These are phyloP conservation scores for Trametes punicea DNA, from an alignment of 768 basidiomycete species.

Conservation along the genomic window DNA sequence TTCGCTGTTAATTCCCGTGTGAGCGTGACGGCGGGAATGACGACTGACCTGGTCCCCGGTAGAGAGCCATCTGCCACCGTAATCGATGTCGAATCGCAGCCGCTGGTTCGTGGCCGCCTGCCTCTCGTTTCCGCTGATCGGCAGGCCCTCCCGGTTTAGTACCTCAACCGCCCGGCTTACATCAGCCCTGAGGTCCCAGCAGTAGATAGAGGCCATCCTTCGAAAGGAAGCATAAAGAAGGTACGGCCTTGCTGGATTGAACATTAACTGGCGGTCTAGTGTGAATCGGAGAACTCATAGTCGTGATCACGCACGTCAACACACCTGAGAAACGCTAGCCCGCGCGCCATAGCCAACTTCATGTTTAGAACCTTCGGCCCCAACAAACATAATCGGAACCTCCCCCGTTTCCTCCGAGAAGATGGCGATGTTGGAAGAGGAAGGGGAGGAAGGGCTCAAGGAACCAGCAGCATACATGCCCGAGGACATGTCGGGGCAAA, in stretches of 20 bases:
- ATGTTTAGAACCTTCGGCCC: constrained; percentile 41
- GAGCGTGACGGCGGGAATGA: not conserved
- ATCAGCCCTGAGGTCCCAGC: constrained; percentile 77
- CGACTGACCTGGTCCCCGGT: constrained; percentile 64
- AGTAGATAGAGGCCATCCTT: constrained; percentile 55
- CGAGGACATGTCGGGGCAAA: constrained; percentile 53
- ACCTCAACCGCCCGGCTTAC: constrained; percentile 40
- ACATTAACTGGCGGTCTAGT: constrained; percentile 52
- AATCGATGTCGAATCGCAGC: constrained; percentile 73
- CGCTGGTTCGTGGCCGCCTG: constrained; percentile 63
- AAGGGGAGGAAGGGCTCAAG: constrained; percentile 46
- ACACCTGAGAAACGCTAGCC: constrained; percentile 55
- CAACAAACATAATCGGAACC: constrained; percentile 58
- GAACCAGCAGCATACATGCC: constrained; percentile 81
- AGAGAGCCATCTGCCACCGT: constrained; percentile 58
- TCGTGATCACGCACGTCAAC: not conserved
- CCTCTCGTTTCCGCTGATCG: not conserved
- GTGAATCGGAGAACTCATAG: not conserved
- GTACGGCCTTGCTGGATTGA: constrained; percentile 70
- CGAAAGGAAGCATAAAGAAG: constrained; percentile 80
- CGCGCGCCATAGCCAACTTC: constrained; percentile 30
- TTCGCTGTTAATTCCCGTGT: not conserved
- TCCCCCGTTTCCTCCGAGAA: constrained; percentile 59
- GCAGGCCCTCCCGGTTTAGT: constrained; percentile 22
- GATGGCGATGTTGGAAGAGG: constrained; percentile 56